Evolutionary conservation across 768 basidiomycete species (phyloP).

Genomic region (Inosperma sp.): DNA sequence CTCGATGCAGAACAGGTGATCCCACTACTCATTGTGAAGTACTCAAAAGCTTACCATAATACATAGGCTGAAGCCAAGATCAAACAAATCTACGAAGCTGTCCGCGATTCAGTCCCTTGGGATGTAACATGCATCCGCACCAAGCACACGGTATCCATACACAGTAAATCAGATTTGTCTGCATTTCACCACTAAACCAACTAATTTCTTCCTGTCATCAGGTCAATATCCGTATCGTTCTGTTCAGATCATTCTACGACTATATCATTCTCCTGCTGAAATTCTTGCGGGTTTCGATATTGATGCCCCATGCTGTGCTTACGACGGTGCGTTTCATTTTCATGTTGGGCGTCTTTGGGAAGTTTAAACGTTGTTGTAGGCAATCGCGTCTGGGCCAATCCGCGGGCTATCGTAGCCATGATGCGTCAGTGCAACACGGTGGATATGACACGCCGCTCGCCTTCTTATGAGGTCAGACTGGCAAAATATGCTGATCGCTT

Average conservation of each 20-base stretch:
- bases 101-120: constrained; percentile 63
- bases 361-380: constrained; percentile 22
- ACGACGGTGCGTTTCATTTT: constrained; percentile 21
- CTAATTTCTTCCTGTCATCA: constrained; percentile 19
- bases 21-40: not conserved
- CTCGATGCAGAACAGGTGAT: constrained; percentile 48
- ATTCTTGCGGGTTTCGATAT: constrained; percentile 66
- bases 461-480: constrained; percentile 60
- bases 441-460: constrained; percentile 58
- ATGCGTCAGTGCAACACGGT: constrained; percentile 66
- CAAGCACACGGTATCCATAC: constrained; percentile 62
- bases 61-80: constrained; percentile 56
- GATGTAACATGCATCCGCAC: constrained; percentile 64
- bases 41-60: not conserved
- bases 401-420: constrained; percentile 54
- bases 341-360: not conserved
- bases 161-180: constrained; percentile 36
- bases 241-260: constrained; percentile 62
- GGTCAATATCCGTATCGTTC: constrained; percentile 64
- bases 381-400: constrained; percentile 54
- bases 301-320: constrained; percentile 59
- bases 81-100: constrained; percentile 54
- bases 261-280: constrained; percentile 61
- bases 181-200: no score
- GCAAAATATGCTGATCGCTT: constrained; percentile 52